Evolutionary conservation across 225 moss, liverwort and hornwort genomes (phyloP), one percentile per base, ranked within the genome.

Genomic region (Climacium dendroides): DNA sequence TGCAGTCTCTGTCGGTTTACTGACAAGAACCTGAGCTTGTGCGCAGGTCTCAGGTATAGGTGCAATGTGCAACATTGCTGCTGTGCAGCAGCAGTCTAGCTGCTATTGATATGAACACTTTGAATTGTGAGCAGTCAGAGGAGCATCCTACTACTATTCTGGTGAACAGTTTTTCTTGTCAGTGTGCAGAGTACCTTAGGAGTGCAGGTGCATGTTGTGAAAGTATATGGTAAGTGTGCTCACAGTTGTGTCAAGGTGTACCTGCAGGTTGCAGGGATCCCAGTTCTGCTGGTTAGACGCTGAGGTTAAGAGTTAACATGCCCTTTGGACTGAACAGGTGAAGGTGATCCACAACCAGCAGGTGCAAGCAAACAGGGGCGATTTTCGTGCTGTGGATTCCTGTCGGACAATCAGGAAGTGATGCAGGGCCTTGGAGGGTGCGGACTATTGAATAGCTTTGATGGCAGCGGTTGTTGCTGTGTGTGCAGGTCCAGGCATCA

Each of bases 21-120:
- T 99, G 97, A 96, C 98, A 93, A 94, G 92, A 94, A 96, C 96
- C 95, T 98, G 97, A 98, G 97, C 97, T 95, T 98, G 97, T 98
- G 97, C 97, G 97, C 97, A 98, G 97, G 97, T 96, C 96, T 96
- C 97, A 98, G 97, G 96, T 98, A 96, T 98, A 98, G 96, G 95
- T 98, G 97, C 95, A 94, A 96, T 98, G 95, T 94, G 90, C 96
- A 95, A 91, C 96, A 92, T 93, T 97, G 95, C 97, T 94, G 95
- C 95, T 94, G 94, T 95, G 95, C 95, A 96, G 96, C 93, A 94
- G 95, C 97, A 99, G 96, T 99, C 87, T 99, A 99, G 94, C 96
- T 96, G 96, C 96, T 94, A 92, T 95, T 95, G 96, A 97, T 92
- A 94, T 96, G 97, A 96, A 94, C 95, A 93, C 95, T 93, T 97